Evolutionary conservation across 768 basidiomycete genomes (phyloP), one percentile per base, ranked within the genome.

Genomic region (Mrakia blollopis): DNA sequence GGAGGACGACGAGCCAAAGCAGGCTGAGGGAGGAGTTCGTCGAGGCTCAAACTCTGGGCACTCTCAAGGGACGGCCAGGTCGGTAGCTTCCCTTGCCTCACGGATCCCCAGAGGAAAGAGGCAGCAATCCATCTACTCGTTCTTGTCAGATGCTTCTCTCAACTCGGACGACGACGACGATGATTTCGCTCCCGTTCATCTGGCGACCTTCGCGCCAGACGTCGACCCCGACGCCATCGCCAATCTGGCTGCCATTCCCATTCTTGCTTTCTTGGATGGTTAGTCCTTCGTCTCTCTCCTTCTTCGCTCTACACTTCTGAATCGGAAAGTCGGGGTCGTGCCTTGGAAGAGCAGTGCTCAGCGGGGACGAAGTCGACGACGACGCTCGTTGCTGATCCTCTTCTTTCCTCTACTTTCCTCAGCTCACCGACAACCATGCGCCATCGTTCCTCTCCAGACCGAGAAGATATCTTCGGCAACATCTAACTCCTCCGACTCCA

Each of bases 341-440:
- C n/a, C n/a, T n/a, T n/a, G n/a, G n/a, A n/a, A n/a, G n/a, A n/a
- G n/a, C n/a, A n/a, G n/a, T n/a, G n/a, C n/a, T n/a, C 5, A 23
- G 21, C 57, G 57, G 7, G 4, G 2, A 13, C 61, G 28, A 62
- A 10, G 28, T 28, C 61, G 32, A 13, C 28, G 28, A 61, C 30
- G 35, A n/a, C 39, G 11, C n/a, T 68, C 39, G 32, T 25, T 35
- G 2, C 11, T 39, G 25, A 3, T 21, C 18, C 18, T 23, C 65
- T 68, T 39, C 23, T n/a, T 14, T 25, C 6, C 25, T 65, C 63
- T 23, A 37, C 30, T 32, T n/a, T 28, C 25, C 21, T n/a, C 39
- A 68, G 65, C 65, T 68, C 65, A 68, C n/a, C 65, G 65, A 1
- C 65, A 68, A 39, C 65, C 65, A 7, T 68, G 65, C 35, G 65